Conservation (phyloP, 768 basidiomycete genomes). For the Boletus pseudo-olivaceus region DNA sequence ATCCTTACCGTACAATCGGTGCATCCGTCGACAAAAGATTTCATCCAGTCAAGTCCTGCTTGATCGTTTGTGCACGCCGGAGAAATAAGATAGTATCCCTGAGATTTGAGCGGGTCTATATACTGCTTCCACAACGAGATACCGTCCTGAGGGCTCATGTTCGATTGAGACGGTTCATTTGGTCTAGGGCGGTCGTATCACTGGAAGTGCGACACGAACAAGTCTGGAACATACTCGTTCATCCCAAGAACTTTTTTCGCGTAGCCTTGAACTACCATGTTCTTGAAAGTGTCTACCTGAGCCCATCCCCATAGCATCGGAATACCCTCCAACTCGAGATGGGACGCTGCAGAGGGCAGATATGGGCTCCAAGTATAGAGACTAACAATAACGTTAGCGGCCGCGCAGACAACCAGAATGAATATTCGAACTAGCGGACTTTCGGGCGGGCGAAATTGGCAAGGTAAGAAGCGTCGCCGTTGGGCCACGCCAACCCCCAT, state of each 20-base stretch:
- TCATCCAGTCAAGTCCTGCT: slow-evolving; percentile 64
- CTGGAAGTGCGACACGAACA: neutral
- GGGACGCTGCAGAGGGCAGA: slow-evolving; percentile 38
- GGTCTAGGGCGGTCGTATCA: slow-evolving; percentile 45
- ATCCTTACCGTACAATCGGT: slow-evolving; percentile 48
- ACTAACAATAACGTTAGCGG: slow-evolving; percentile 19
- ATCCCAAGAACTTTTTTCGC: slow-evolving; percentile 57
- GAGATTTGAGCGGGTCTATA: slow-evolving; percentile 54
- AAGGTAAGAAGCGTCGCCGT: slow-evolving; percentile 48
- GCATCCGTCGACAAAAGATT: slow-evolving; percentile 53
- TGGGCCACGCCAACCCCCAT: slow-evolving; percentile 68
- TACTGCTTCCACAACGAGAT: slow-evolving; percentile 60
- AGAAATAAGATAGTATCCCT: slow-evolving; percentile 60
- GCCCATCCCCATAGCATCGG: slow-evolving; percentile 74
- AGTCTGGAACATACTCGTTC: slow-evolving; percentile 64
- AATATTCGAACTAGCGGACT: slow-evolving; percentile 40
- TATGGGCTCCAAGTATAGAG: slow-evolving; percentile 70
- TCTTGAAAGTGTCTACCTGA: slow-evolving; percentile 46
- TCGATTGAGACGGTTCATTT: slow-evolving; percentile 61
- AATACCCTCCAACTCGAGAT: slow-evolving; percentile 50
- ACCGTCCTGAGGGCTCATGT: slow-evolving; percentile 53
- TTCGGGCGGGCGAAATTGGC: slow-evolving; percentile 45
- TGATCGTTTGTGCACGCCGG: slow-evolving; percentile 70
- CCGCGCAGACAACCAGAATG: neutral
- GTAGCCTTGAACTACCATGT: slow-evolving; percentile 47